Percentiles rank a stretch among this genome's conserved stretches.
Conservation (phyloP, 805 yeast species). For the Cyberlindnera misumaiensis region DNA sequence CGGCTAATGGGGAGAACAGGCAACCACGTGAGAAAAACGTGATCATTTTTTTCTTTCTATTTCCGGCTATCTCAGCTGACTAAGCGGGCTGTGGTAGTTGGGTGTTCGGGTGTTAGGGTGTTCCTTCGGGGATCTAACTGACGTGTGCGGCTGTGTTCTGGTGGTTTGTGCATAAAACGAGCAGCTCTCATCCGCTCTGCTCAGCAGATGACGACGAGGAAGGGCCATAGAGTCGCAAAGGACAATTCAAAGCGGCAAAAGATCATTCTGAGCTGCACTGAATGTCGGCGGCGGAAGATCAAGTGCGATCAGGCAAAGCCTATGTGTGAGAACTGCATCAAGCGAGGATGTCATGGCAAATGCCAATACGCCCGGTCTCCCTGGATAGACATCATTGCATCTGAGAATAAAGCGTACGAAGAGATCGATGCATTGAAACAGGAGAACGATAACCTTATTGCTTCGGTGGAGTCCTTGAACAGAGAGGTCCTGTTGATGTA, state of each 20-base stretch:
- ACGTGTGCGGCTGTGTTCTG: too few relatives aligned
- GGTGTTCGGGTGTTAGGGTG: too few relatives aligned
- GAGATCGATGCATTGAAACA: conserved; percentile 16
- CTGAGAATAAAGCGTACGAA: conserved; percentile 16
- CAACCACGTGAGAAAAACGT: conserved; percentile 24
- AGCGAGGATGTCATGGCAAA: conserved; percentile 7
- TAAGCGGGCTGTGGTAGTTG: too few relatives aligned
- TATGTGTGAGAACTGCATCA: conserved; percentile 14
- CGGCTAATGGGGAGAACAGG: conserved; percentile 2
- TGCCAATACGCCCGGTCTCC: conserved; percentile 17
- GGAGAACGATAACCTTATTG: conserved; percentile 16
- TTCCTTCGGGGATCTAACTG: too few relatives aligned
- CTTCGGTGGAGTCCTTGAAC: conserved; percentile 9
- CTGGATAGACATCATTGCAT: conserved; percentile 18
- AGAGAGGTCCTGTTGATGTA: conserved; percentile 9
- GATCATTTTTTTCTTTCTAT: conserved; percentile 2
- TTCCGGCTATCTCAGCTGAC: too few relatives aligned
- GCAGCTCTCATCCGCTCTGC: too few relatives aligned
- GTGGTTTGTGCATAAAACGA: too few relatives aligned
- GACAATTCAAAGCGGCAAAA: conserved; percentile 8
- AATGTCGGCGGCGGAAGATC: conserved; percentile 19
- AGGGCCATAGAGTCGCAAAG: neutral
- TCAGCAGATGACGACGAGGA: neutral
- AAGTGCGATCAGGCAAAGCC: conserved; percentile 20
- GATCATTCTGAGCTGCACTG: conserved; percentile 15